Evolutionary conservation across 176 grass and related monocot species (phyloP).

Genomic region (Aegilops speltoides): DNA sequence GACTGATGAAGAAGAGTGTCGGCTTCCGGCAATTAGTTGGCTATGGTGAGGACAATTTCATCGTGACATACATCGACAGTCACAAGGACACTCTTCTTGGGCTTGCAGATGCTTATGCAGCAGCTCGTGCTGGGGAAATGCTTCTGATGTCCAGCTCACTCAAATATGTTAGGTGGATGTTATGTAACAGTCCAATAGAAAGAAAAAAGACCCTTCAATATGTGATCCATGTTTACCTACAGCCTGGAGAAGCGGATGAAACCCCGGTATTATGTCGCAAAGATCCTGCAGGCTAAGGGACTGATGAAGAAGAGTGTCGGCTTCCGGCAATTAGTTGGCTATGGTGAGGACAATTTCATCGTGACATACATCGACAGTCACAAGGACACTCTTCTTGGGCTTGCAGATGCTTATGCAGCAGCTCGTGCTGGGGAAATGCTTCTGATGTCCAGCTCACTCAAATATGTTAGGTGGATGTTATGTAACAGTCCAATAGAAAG

Average conservation of each 20-base stretch:
- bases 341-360: background rate
- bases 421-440: background rate
- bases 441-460: background rate
- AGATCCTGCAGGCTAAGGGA: constrained; percentile 41
- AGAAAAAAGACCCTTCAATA: too few relatives aligned
- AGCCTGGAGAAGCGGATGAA: constrained; percentile 49
- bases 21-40: background rate
- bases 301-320: background rate
- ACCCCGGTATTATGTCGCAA: constrained; percentile 28
- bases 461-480: too few relatives aligned
- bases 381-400: constrained; percentile 15
- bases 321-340: background rate
- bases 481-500: too few relatives aligned
- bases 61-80: constrained; percentile 9
- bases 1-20: background rate
- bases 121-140: background rate
- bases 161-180: too few relatives aligned
- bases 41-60: background rate
- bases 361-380: constrained; percentile 19
- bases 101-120: constrained; percentile 26
- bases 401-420: constrained; percentile 32
- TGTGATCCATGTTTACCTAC: constrained; percentile 2
- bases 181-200: too few relatives aligned
- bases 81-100: constrained; percentile 27
- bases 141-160: background rate